Percentiles rank a stretch among this genome's conserved stretches.
These are phyloP conservation scores for Teratosphaeria pseudoeucalypti DNA, from an alignment of 2,329 filamentous ascomycete genomes.

Conservation along the genomic window DNA sequence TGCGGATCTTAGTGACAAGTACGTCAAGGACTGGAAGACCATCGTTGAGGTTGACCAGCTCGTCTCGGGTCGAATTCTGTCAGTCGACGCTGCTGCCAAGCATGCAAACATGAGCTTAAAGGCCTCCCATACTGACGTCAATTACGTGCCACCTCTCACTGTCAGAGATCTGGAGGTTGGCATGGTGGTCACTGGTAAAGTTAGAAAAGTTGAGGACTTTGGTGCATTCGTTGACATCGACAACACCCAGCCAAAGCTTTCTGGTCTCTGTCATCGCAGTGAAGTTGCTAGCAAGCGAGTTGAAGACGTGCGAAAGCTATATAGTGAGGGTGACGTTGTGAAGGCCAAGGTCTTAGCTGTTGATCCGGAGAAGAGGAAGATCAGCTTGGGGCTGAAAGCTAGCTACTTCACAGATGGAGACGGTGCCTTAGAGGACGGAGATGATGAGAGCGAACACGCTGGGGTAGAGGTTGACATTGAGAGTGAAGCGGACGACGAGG, in stretches of 20 bases:
- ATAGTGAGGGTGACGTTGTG: slow-evolving; percentile 81
- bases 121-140: slow-evolving; percentile 67
- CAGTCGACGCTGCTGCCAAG: slow-evolving; percentile 56
- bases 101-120: slow-evolving; percentile 83
- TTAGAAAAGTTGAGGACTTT: slow-evolving; percentile 89
- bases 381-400: slow-evolving; percentile 86
- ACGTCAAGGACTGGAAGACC: slow-evolving; percentile 91
- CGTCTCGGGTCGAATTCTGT: slow-evolving; percentile 73
- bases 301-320: slow-evolving; percentile 77
- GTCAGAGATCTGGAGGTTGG: slow-evolving; percentile 70
- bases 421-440: slow-evolving; percentile 30
- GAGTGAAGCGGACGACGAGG: slow-evolving; percentile 27
- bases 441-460: slow-evolving; percentile 22
- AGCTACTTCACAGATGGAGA: slow-evolving; percentile 68
- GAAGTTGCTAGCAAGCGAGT: slow-evolving; percentile 81
- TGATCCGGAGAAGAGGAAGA: slow-evolving; percentile 61
- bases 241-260: slow-evolving; percentile 68
- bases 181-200: slow-evolving; percentile 76
- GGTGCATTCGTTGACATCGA: slow-evolving; percentile 90
- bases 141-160: slow-evolving; percentile 63
- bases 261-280: slow-evolving; percentile 82
- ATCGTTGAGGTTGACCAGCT: slow-evolving; percentile 81
- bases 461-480: slow-evolving; percentile 20
- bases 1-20: slow-evolving; percentile 79
- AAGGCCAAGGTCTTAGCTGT: slow-evolving; percentile 82